Evolutionary conservation across 1,139 yeast genomes (phyloP).

Genomic region (Zygosaccharomyces pseudobailii): DNA sequence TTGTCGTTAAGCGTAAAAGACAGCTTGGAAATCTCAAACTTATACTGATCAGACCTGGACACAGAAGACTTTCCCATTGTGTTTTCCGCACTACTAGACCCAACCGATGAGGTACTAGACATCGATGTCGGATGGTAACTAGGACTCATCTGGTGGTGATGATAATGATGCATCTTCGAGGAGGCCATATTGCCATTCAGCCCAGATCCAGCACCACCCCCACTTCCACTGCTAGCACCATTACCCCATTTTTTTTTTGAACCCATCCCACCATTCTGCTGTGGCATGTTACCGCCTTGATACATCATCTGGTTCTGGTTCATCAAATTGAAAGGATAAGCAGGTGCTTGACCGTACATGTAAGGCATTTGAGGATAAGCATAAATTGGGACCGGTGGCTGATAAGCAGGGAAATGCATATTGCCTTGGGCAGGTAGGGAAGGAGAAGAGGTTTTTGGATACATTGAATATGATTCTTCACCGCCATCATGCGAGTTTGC

Average conservation of each 20-base stretch:
- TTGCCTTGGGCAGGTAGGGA: conserved; percentile 31
- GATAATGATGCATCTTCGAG: conserved; percentile 13
- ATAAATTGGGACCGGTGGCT: conserved; percentile 30
- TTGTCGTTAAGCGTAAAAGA: conserved; percentile 14
- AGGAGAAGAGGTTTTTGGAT: conserved; percentile 31
- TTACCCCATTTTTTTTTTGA: conserved; percentile 18
- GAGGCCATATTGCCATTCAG: conserved; percentile 7
- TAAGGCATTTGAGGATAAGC: conserved; percentile 29
- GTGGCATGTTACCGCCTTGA: conserved; percentile 20
- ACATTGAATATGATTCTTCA: conserved; percentile 34
- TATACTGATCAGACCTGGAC: conserved; percentile 25
- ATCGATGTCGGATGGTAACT: conserved; percentile 15
- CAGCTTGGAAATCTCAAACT: conserved; percentile 30
- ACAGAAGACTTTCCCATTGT: conserved; percentile 5
- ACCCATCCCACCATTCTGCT: conserved; percentile 11
- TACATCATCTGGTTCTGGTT: conserved; percentile 28
- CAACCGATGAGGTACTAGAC: conserved; percentile 6
- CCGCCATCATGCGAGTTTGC: conserved; percentile 20
- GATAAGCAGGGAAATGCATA: conserved; percentile 31
- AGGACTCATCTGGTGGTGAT: conserved; percentile 15
- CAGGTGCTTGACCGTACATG: conserved; percentile 31
- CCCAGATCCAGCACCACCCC: conserved; percentile 17
- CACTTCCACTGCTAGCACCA: conserved; percentile 1
- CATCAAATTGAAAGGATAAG: conserved; percentile 30
- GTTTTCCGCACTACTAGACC: conserved; percentile 5